Evolutionary conservation across 495 filamentous ascomycete species (phyloP).

Genomic region (Penicillium lividum): DNA sequence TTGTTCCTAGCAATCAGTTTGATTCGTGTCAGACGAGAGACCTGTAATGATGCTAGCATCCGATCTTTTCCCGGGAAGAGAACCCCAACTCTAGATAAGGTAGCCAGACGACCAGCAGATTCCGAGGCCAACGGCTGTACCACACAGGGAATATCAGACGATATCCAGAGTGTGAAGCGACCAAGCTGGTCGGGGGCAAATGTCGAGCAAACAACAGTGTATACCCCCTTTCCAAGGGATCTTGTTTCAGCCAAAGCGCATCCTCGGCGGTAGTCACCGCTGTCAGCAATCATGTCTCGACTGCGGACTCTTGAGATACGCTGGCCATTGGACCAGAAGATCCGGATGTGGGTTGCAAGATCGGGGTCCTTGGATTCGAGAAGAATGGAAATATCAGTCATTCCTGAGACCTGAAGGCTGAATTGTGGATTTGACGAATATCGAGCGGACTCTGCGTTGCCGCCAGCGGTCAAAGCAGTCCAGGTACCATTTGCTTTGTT

Average conservation of each 20-base stretch:
- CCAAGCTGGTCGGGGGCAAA: constrained; percentile 78
- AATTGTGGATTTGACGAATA: constrained; percentile 90
- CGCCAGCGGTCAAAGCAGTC: constrained; percentile 79
- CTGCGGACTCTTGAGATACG: constrained; percentile 66
- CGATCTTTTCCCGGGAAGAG: constrained; percentile 53
- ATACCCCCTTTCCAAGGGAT: constrained; percentile 63
- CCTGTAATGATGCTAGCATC: constrained; percentile 52
- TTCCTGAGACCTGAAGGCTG: constrained; percentile 55
- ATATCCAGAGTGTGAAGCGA: constrained; percentile 72
- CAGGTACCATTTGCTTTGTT: constrained; percentile 61
- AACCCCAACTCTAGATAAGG: constrained; percentile 48
- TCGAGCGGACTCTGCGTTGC: constrained; percentile 70
- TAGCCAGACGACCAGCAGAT: constrained; percentile 66
- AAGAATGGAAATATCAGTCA: constrained; percentile 65
- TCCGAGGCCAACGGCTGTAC: constrained; percentile 61
- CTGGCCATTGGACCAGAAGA: constrained; percentile 74
- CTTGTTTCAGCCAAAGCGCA: constrained; percentile 66
- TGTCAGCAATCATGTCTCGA: constrained; percentile 75
- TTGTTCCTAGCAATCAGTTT: constrained; percentile 53
- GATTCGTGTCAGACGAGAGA: constrained; percentile 57
- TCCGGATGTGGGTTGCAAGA: constrained; percentile 77
- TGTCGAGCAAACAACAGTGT: constrained; percentile 85
- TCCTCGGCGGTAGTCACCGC: constrained; percentile 80
- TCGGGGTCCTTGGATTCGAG: constrained; percentile 70
- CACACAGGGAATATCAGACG: constrained; percentile 53